Conservation (phyloP, 306 rosid species). For the Chamaecrista fasciculata region DNA sequence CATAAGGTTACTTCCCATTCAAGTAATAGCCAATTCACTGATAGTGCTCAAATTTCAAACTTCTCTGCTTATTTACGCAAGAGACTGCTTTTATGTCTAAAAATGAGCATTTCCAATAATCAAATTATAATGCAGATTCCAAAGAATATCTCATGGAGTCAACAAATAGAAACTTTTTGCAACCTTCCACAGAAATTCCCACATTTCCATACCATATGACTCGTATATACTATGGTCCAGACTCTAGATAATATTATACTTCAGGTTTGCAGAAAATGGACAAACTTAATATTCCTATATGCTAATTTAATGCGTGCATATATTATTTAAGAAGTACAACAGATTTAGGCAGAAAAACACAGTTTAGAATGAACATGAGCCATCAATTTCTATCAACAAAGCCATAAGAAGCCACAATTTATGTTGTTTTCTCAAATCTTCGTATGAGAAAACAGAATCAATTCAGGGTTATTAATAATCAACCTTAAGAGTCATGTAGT, state of each 20-base stretch:
- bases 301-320: background rate
- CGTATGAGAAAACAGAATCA: background rate
- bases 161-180: background rate
- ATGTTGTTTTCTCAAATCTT: background rate
- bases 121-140: background rate
- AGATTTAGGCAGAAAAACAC: background rate
- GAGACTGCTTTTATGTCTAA: background rate
- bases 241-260: background rate
- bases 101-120: background rate
- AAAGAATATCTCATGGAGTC: background rate
- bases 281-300: too few relatives aligned
- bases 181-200: background rate
- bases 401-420: background rate
- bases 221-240: too few relatives aligned
- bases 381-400: background rate
- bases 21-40: background rate
- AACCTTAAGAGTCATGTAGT: conserved; percentile 81
- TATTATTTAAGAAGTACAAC: background rate
- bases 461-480: background rate
- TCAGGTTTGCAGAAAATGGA: background rate
- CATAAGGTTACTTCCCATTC: background rate
- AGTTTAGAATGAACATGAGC: background rate
- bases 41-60: background rate
- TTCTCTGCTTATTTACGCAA: background rate
- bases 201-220: background rate